Percentiles rank a stretch among this genome's conserved stretches.
phyloP scores from a whole-genome alignment of 2,329 filamentous ascomycete species.

The Ploettnerulaceae sp. region DNA sequence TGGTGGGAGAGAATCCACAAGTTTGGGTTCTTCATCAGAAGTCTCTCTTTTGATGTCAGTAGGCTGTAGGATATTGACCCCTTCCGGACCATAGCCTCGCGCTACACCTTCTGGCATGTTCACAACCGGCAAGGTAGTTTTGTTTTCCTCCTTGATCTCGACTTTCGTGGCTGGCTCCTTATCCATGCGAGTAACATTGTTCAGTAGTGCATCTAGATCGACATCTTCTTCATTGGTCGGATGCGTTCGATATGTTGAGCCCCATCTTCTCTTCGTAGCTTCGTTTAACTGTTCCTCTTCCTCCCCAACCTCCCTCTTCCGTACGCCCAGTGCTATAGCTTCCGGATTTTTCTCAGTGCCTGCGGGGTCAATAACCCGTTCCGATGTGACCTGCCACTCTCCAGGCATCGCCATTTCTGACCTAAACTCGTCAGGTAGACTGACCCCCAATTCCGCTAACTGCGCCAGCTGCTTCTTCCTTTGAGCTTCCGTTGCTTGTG shows the following conservation, averaged over 20 bases:
- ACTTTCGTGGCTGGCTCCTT: constrained; percentile 19
- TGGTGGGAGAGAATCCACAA: constrained; percentile 25
- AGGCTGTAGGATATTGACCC: background rate
- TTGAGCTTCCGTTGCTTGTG: constrained; percentile 51
- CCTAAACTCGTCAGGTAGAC: constrained; percentile 72
- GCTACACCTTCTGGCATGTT: background rate
- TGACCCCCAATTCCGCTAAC: constrained; percentile 80
- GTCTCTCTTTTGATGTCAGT: constrained; percentile 26
- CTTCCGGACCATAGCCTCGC: background rate
- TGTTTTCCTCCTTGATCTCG: constrained; percentile 22
- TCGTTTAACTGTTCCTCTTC: constrained; percentile 56
- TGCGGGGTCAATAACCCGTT: constrained; percentile 35
- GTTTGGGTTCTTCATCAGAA: constrained; percentile 34
- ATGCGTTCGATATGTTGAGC: constrained; percentile 34
- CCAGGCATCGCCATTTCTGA: constrained; percentile 82
- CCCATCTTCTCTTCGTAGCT: constrained; percentile 50
- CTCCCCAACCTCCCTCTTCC: constrained; percentile 58
- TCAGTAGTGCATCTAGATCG: constrained; percentile 39
- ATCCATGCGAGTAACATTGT: constrained; percentile 28
- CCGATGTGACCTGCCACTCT: constrained; percentile 69
- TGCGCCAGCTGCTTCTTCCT: constrained; percentile 82
- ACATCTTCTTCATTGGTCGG: constrained; percentile 30
- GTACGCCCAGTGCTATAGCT: constrained; percentile 47
- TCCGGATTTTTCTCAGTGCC: constrained; percentile 41
- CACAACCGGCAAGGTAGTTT: constrained; percentile 6